Evolutionary conservation across 345 rosid species (phyloP), one percentile per base, ranked within the genome.

Genomic region (Ailanthus altissimus): DNA sequence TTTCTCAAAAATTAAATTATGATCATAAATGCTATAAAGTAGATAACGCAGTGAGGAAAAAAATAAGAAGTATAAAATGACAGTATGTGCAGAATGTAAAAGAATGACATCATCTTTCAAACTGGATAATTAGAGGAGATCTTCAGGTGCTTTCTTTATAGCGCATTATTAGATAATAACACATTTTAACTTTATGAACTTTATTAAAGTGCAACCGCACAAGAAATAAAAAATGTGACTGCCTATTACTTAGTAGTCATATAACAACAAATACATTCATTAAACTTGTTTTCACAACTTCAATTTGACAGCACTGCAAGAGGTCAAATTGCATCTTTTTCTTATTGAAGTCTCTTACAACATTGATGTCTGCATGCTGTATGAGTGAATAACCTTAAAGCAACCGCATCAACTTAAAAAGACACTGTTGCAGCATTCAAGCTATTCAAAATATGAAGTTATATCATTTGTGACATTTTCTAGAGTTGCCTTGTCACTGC

Each of bases 1-100:
- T 53, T 67, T 26, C 38, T 77, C 56, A 18, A 79, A 77, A 28
- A 46, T 49, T 18, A 25, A 36, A 47, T 77, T n/a, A 43, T 23
- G 26, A 45, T 38, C 18, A 60, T 38, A 14, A 18, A 32, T 42
- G 56, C 68, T 5, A 36, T 15, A 36, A 72, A 28, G 21, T 57
- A 64, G 47, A 60, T 38, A 42, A 49, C 45, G 67, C 9, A 63
- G 38, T 50, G 56, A 54, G 38, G 50, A 54, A 54, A 43, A 21
- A 5, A n/a, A n/a, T n/a, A n/a, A n/a, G n/a, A n/a, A 47, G 61
- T 13, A 0, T 77, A 69, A 77, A 47, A 20, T 25, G 11, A 65
- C 46, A 67, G 38, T 23, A 43, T 21, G 14, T 6, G 2, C 23
- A 28, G 21, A 53, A 32, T 25, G 40, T 7, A 67, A 14, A 25